phyloP scores from a whole-genome alignment of 345 rosid genomes.

The Citrus inodora region DNA sequence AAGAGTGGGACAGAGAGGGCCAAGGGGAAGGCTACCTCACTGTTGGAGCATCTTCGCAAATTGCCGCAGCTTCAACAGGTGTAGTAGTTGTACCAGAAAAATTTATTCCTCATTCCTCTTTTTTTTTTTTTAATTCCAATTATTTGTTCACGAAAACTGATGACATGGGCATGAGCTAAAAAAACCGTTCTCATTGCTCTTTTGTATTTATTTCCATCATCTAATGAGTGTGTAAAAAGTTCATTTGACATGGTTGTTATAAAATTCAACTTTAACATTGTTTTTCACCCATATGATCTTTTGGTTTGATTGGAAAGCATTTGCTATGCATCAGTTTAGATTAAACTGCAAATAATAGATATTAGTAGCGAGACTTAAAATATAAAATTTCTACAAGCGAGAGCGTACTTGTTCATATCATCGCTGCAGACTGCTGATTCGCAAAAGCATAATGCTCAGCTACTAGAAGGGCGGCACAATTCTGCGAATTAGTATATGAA shows the following conservation, averaged over 20 bases:
- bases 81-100: constrained; percentile 1
- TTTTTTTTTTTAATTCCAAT: constrained; percentile 14
- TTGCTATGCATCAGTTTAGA: neutral
- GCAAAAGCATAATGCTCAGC: too few species aligned
- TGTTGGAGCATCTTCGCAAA: constrained; percentile 71
- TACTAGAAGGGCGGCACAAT: too few species aligned
- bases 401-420: too few species aligned
- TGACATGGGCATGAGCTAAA: constrained; percentile 36
- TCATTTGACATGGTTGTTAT: constrained; percentile 21
- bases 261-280: neutral
- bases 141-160: constrained; percentile 24
- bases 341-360: too few species aligned
- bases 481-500: too few species aligned
- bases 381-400: too few species aligned
- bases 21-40: constrained; percentile 66
- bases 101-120: neutral
- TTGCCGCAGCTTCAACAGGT: constrained; percentile 35
- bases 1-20: constrained; percentile 90
- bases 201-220: constrained; percentile 27
- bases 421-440: too few species aligned
- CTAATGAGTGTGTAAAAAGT: constrained; percentile 31
- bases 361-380: too few species aligned
- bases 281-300: constrained; percentile 1
- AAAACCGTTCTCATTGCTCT: constrained; percentile 25
- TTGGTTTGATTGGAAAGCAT: neutral